Evolutionary conservation across 345 rosid species (phyloP).

Genomic region (Pistacia vera): DNA sequence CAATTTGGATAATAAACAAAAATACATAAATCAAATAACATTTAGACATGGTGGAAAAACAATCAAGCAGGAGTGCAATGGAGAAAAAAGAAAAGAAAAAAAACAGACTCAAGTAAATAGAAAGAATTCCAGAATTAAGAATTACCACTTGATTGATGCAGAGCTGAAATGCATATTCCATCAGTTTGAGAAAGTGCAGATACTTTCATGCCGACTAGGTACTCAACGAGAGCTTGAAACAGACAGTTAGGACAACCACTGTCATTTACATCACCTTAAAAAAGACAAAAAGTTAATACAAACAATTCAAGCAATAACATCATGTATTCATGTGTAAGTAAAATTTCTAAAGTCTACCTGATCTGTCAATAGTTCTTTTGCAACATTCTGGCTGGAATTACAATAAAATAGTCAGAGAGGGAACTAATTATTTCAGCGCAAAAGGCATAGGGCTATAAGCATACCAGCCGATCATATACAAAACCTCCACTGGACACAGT

Average conservation of each 20-base stretch:
- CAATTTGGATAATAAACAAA: background rate
- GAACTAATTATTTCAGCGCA: background rate
- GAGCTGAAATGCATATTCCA: constrained; percentile 52
- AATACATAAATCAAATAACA: background rate
- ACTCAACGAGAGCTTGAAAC: constrained; percentile 74
- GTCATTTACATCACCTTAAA: constrained; percentile 25
- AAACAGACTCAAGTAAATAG: background rate
- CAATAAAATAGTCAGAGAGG: constrained; percentile 19
- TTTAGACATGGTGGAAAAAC: background rate
- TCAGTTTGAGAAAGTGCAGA: constrained; percentile 49
- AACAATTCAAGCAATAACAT: background rate
- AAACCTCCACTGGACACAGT: constrained; percentile 19
- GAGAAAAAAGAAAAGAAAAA: background rate
- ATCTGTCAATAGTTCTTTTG: constrained; percentile 26
- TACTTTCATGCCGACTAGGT: constrained; percentile 69
- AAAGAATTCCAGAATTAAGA: constrained; percentile 15
- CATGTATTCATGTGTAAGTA: background rate
- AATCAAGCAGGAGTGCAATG: background rate
- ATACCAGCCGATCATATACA: constrained; percentile 44
- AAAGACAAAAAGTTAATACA: background rate
- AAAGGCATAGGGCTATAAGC: background rate
- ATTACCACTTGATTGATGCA: constrained; percentile 87
- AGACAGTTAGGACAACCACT: constrained; percentile 35
- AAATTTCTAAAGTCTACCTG: constrained; percentile 34
- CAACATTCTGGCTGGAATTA: constrained; percentile 61